phyloP scores from a whole-genome alignment of 495 filamentous ascomycete genomes.

The Beverwykella pulmonaria region DNA sequence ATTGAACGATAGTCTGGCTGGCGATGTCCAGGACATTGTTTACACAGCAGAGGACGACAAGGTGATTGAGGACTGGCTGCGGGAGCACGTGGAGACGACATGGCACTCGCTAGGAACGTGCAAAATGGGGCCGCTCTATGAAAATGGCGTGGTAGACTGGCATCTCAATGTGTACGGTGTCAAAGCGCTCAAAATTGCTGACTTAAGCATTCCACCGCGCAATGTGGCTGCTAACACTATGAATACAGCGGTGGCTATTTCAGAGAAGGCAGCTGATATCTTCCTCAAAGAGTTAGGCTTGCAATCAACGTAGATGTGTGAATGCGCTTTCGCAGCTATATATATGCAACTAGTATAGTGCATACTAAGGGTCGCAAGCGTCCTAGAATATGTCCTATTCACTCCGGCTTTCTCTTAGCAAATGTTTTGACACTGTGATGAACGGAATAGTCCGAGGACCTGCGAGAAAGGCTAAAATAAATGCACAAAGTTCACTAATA shows the following conservation, averaged over 20 bases:
- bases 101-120: conserved; percentile 58
- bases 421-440: too few species aligned
- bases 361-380: too few species aligned
- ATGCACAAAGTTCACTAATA: too few species aligned
- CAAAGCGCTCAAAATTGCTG: conserved; percentile 52
- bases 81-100: conserved; percentile 52
- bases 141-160: conserved; percentile 57
- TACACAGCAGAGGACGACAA: conserved; percentile 59
- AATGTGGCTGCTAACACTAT: conserved; percentile 66
- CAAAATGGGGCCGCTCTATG: conserved; percentile 50
- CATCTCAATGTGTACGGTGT: conserved; percentile 56
- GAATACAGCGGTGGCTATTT: conserved; percentile 61
- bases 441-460: too few species aligned
- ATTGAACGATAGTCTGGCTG: conserved; percentile 14
- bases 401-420: too few species aligned
- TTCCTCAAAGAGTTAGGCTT: conserved; percentile 58
- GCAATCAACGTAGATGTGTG: too few species aligned
- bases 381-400: too few species aligned
- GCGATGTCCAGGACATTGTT: conserved; percentile 44
- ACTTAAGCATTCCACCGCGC: conserved; percentile 56
- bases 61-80: conserved; percentile 52
- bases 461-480: too few species aligned
- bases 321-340: not conserved
- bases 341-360: too few species aligned
- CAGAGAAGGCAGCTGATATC: conserved; percentile 64